These are phyloP conservation scores for Reticulascus tulasneorum DNA, from an alignment of 2,329 filamentous ascomycete genomes.

Conservation along the genomic window DNA sequence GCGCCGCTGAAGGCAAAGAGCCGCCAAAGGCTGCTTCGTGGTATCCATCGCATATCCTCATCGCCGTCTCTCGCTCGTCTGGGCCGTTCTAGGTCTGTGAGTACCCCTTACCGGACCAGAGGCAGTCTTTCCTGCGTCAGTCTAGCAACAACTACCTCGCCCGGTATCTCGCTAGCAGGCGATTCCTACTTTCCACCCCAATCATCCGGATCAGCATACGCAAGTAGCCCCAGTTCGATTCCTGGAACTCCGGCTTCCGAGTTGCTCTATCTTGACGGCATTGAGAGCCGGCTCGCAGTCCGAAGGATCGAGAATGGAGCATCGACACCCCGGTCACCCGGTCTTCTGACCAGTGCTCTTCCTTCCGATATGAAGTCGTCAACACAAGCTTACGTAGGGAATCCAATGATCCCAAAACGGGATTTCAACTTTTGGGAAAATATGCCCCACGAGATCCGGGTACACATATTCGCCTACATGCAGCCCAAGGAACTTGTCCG, in stretches of 20 bases:
- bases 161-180: conserved; percentile 25
- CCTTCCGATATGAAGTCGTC: conserved; percentile 51
- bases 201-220: conserved; percentile 23
- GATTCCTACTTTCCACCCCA: conserved; percentile 17
- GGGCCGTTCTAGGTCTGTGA: conserved; percentile 61
- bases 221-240: conserved; percentile 31
- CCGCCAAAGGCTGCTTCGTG: conserved; percentile 66
- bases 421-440: conserved; percentile 69
- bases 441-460: conserved; percentile 77
- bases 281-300: conserved; percentile 46
- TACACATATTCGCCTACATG: conserved; percentile 73
- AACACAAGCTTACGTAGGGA: conserved; percentile 7
- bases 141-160: conserved; percentile 36
- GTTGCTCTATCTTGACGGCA: conserved; percentile 33
- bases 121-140: conserved; percentile 52
- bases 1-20: conserved; percentile 57
- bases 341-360: conserved; percentile 48
- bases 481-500: conserved; percentile 76
- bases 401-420: conserved; percentile 11
- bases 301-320: conserved; percentile 52
- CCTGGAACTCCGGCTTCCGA: conserved; percentile 37
- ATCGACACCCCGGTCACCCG: conserved; percentile 29
- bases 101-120: conserved; percentile 61
- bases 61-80: conserved; percentile 66
- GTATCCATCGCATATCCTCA: conserved; percentile 77